phyloP scores from a whole-genome alignment of 2,329 filamentous ascomycete species.

The Allantophomopsis lycopodina region DNA sequence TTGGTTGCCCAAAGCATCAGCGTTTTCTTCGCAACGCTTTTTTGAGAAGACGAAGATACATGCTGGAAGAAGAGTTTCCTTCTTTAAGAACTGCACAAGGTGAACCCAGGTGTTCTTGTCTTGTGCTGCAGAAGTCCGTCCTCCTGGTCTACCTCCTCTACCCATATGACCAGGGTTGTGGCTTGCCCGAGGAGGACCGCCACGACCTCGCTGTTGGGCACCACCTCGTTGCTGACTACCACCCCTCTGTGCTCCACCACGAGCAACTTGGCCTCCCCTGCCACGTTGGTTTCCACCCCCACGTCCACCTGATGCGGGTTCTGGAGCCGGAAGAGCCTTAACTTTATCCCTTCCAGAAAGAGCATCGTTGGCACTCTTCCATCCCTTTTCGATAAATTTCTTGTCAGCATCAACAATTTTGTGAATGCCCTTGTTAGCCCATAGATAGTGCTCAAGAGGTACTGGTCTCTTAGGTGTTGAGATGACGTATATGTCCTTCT shows the following conservation, averaged over 20 bases:
- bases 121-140: slow-evolving; percentile 79
- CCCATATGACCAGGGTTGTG: slow-evolving; percentile 75
- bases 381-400: slow-evolving; percentile 80
- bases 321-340: slow-evolving; percentile 30
- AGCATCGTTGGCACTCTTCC: slow-evolving; percentile 83
- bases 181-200: slow-evolving; percentile 28
- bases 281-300: slow-evolving; percentile 39
- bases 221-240: slow-evolving; percentile 42
- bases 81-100: slow-evolving; percentile 80
- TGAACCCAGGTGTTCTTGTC: slow-evolving; percentile 97
- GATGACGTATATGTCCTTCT: slow-evolving; percentile 98
- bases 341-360: slow-evolving; percentile 72
- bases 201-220: slow-evolving; percentile 32
- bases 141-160: slow-evolving; percentile 70
- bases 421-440: slow-evolving; percentile 83
- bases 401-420: slow-evolving; percentile 94
- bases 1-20: slow-evolving; percentile 84
- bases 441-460: slow-evolving; percentile 89
- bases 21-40: slow-evolving; percentile 93
- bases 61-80: slow-evolving; percentile 73
- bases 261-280: slow-evolving; percentile 36
- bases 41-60: slow-evolving; percentile 99
- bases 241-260: slow-evolving; percentile 33
- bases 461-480: slow-evolving; percentile 93
- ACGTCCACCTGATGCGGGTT: slow-evolving; percentile 17